A percentile compares a stretch with the other conserved stretches of the same genome.
phyloP scores from a whole-genome alignment of 306 rosid species.

The Trichosanthes truncata region DNA sequence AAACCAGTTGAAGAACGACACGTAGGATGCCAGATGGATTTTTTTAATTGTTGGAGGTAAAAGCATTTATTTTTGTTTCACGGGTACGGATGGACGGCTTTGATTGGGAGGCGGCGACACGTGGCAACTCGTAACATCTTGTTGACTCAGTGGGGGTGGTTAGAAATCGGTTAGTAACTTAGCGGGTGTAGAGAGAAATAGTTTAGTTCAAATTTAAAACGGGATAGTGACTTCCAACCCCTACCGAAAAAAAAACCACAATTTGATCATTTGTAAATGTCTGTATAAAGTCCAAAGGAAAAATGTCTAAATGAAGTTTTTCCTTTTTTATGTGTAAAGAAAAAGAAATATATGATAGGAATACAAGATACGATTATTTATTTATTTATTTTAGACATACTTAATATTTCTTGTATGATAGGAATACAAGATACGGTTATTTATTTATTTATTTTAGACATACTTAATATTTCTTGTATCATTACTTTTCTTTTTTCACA shows the following conservation, averaged over 20 bases:
- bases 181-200: not conserved
- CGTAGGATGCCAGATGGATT: not conserved
- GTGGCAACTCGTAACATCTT: not conserved
- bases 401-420: no score
- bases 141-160: not conserved
- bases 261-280: not conserved
- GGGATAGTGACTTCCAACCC: not conserved
- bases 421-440: no score
- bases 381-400: no score
- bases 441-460: no score
- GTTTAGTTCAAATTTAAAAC: not conserved
- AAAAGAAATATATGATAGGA: no score
- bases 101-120: not conserved
- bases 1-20: slow-evolving; percentile 26
- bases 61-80: not conserved
- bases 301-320: no score
- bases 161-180: not conserved
- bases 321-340: no score
- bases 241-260: not conserved
- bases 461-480: no score
- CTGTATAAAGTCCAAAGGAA: not conserved
- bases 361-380: no score
- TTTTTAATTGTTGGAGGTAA: not conserved
- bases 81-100: not conserved
- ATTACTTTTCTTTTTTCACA: no score